A percentile compares a stretch with the other conserved stretches of the same genome.
Evolutionary conservation across 164 flowering plant genomes (phyloP).

Genomic region (Magnolia changhungtana): DNA sequence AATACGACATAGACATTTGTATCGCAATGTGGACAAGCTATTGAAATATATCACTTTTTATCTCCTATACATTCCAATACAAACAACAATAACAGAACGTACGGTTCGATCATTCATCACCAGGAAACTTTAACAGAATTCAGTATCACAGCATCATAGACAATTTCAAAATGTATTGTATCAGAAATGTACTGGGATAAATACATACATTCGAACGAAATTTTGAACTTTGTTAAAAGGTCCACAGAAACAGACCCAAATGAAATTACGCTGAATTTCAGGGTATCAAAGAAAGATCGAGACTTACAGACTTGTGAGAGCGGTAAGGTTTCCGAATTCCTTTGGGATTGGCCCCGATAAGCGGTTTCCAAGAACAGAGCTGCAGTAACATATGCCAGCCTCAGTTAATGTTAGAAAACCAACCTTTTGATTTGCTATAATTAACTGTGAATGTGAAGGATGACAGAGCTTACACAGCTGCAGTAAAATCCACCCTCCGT

Average conservation of each 20-base stretch:
- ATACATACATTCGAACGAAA: neutral
- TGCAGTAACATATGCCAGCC: slow-evolving; percentile 23
- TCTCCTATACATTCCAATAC: too few species aligned
- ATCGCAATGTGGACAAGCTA: neutral
- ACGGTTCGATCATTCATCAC: too few species aligned
- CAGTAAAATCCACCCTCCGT: slow-evolving; percentile 7
- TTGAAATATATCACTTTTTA: neutral
- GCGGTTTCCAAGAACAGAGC: slow-evolving; percentile 42
- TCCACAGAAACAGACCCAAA: neutral
- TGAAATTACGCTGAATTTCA: neutral
- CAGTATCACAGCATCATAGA: too few species aligned
- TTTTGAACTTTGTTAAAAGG: too few species aligned
- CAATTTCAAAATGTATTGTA: too few species aligned
- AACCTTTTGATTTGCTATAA: neutral
- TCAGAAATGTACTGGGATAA: too few species aligned
- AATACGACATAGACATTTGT: too few species aligned
- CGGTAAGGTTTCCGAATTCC: slow-evolving; percentile 30
- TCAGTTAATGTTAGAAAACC: slow-evolving; percentile 2
- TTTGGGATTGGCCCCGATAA: slow-evolving; percentile 23
- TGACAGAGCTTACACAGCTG: slow-evolving; percentile 37
- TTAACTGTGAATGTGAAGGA: neutral
- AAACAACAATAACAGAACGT: too few species aligned
- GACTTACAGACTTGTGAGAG: slow-evolving; percentile 40
- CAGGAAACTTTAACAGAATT: too few species aligned
- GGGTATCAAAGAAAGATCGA: neutral